phyloP scores from a whole-genome alignment of 305 asterid species.

The Solanum hybrid region DNA sequence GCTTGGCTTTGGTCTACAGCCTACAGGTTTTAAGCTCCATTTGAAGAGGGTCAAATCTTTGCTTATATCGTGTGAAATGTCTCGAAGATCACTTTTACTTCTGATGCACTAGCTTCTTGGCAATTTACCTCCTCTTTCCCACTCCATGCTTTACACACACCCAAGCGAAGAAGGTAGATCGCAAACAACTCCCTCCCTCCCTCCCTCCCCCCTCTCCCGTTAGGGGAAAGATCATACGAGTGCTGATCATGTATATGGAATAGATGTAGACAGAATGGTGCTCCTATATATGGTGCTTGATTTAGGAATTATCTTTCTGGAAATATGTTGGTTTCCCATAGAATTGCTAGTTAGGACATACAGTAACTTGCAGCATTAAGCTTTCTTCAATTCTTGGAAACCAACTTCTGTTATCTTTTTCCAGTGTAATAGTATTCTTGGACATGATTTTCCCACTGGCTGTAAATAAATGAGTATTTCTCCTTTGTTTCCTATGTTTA shows the following conservation, averaged over 20 bases:
- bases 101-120: neutral
- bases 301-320: neutral
- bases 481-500: neutral
- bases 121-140: neutral
- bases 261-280: neutral
- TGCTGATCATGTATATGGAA: neutral
- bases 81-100: neutral
- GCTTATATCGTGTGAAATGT: neutral
- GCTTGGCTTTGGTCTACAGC: neutral
- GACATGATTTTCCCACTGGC: neutral
- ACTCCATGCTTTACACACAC: neutral
- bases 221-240: neutral
- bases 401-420: conserved; percentile 12
- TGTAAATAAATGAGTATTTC: neutral
- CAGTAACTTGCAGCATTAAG: neutral
- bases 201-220: neutral
- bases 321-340: neutral
- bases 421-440: neutral
- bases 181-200: neutral
- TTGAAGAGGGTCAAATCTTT: neutral
- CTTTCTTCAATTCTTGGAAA: conserved; percentile 9
- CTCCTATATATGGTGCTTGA: neutral
- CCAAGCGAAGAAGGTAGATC: neutral
- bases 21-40: neutral
- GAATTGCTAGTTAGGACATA: neutral